Percentiles rank a stretch among this genome's conserved stretches.
Conservation (phyloP, 371 early-diverging fungal species). For the Entomophthora muscae region DNA sequence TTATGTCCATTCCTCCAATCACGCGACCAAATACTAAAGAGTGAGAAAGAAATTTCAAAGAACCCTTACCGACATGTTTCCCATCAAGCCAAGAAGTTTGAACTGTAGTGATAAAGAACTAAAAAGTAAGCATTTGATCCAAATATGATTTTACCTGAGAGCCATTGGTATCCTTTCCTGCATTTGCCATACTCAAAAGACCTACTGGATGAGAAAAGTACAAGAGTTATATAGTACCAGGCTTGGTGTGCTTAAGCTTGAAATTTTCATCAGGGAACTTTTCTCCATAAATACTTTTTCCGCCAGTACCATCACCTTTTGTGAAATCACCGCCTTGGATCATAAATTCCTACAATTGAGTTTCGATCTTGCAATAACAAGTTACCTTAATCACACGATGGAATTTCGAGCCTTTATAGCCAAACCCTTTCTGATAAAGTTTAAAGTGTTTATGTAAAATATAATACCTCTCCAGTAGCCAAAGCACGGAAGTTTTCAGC, state of each 20-base stretch:
- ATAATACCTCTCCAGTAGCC: conserved; percentile 41
- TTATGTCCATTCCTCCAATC: conserved; percentile 24
- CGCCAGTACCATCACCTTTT: conserved; percentile 80
- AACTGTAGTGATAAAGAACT: conserved; percentile 75
- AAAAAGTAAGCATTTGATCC: conserved; percentile 28
- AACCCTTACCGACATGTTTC: conserved; percentile 64
- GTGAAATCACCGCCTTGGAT: conserved; percentile 67
- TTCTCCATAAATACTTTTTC: conserved; percentile 43
- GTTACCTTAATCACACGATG: conserved; percentile 54
- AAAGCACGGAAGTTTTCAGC: conserved; percentile 79
- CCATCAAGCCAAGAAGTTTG: conserved; percentile 86
- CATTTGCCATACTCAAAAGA: conserved; percentile 82
- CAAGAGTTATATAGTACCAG: conserved; percentile 27
- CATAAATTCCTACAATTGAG: conserved; percentile 39
- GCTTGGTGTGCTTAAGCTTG: conserved; percentile 36
- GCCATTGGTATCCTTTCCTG: conserved; percentile 89
- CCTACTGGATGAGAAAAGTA: conserved; percentile 12
- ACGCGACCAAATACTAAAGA: conserved; percentile 88
- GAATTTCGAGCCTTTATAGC: conserved; percentile 75
- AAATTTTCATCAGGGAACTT: conserved; percentile 85
- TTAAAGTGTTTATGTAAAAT: not conserved
- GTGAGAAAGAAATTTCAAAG: conserved; percentile 4
- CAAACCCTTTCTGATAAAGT: conserved; percentile 31
- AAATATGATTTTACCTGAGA: conserved; percentile 42
- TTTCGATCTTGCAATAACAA: not conserved